These are phyloP conservation scores for Clausena lansium DNA, from an alignment of 345 rosid species.

Conservation along the genomic window DNA sequence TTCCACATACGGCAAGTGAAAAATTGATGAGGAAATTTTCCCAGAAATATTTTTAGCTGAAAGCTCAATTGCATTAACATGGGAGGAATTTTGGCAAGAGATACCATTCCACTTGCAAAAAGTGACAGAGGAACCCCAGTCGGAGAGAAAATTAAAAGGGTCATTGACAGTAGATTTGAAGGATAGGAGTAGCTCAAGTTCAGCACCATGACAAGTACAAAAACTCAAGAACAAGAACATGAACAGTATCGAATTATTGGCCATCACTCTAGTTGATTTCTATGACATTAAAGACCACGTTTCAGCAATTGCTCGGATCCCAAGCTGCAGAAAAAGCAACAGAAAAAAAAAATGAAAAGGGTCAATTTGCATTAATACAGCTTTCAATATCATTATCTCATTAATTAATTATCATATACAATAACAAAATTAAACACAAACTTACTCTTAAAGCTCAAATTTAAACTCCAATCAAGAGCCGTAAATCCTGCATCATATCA, in stretches of 20 bases:
- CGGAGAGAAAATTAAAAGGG: slow-evolving; percentile 57
- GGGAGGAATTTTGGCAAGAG: slow-evolving; percentile 56
- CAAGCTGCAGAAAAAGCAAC: slow-evolving; percentile 36
- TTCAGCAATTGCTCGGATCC: slow-evolving; percentile 34
- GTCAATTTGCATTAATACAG: slow-evolving; percentile 6
- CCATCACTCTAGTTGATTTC: slow-evolving; percentile 26
- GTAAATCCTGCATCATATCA: slow-evolving; percentile 12
- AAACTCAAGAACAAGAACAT: slow-evolving; percentile 34
- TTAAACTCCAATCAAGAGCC: neutral
- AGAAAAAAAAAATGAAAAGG: neutral
- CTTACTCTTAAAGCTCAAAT: slow-evolving; percentile 21
- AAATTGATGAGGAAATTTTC: slow-evolving; percentile 38
- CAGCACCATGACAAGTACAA: slow-evolving; percentile 36
- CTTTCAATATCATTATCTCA: neutral
- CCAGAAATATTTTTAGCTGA: slow-evolving; percentile 69
- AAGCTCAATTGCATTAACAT: slow-evolving; percentile 48
- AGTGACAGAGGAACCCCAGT: slow-evolving; percentile 56
- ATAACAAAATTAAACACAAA: neutral
- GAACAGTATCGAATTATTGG: slow-evolving; percentile 20
- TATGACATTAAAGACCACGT: slow-evolving; percentile 23
- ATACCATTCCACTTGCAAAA: slow-evolving; percentile 73
- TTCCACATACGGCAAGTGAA: slow-evolving; percentile 51
- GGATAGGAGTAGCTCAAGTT: slow-evolving; percentile 62
- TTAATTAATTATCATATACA: neutral
- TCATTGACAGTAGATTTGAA: slow-evolving; percentile 63